Evolutionary conservation across 306 rosid genomes (phyloP).

Genomic region (Dryas octopetala): DNA sequence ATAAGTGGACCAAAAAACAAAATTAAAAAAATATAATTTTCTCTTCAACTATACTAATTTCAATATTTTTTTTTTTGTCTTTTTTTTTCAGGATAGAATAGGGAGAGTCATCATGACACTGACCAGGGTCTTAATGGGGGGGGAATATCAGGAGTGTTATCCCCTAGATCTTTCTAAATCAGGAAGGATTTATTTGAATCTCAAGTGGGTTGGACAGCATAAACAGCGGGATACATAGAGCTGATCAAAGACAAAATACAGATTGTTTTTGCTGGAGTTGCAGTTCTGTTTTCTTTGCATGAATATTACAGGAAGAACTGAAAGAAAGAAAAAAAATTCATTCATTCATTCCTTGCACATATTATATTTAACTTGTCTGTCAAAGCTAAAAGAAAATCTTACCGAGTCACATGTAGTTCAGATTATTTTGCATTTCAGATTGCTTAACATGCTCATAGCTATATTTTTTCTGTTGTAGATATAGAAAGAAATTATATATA

Average conservation of each 20-base stretch:
- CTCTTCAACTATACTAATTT: no score
- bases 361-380: neutral
- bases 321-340: no score
- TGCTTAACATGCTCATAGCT: neutral
- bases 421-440: neutral
- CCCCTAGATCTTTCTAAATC: conserved; percentile 65
- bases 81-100: conserved; percentile 57
- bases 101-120: conserved; percentile 79
- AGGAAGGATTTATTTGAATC: conserved; percentile 53
- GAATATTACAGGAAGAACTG: neutral
- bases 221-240: conserved; percentile 42
- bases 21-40: no score
- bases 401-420: neutral
- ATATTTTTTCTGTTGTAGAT: neutral
- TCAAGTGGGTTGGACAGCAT: conserved; percentile 74
- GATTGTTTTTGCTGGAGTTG: conserved; percentile 9
- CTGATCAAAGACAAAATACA: neutral
- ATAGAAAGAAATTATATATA: neutral
- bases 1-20: no score
- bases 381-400: neutral
- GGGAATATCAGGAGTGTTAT: conserved; percentile 59
- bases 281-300: neutral
- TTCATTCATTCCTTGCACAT: neutral
- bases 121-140: conserved; percentile 68
- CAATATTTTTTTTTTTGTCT: no score